phyloP scores from a whole-genome alignment of 139 green algal genomes.

The Micractinium conductrix region DNA sequence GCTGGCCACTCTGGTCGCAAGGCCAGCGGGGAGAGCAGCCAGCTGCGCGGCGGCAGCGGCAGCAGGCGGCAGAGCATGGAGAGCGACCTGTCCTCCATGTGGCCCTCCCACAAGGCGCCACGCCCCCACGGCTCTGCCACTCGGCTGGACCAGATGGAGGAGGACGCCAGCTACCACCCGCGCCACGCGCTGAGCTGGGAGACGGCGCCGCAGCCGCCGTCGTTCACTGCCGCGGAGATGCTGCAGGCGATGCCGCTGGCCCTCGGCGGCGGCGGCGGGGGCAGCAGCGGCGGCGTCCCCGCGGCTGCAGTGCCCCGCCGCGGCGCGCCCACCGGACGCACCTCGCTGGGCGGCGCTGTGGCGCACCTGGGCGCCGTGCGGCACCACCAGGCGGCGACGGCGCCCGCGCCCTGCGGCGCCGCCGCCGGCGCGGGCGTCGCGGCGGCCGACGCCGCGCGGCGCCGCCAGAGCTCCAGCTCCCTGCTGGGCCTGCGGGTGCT shows the following conservation, averaged over 20 bases:
- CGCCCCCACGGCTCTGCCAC: not conserved
- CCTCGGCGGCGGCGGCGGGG: not conserved
- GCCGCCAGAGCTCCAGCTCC: not conserved
- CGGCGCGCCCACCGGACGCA: not conserved
- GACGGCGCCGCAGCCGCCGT: conserved; percentile 8
- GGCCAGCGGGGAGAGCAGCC: not conserved
- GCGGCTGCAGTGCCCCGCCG: conserved; percentile 29
- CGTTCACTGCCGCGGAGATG: conserved; percentile 20
- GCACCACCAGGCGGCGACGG: not conserved
- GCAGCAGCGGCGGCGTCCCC: not conserved
- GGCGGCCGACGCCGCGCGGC: not conserved
- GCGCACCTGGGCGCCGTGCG: not conserved
- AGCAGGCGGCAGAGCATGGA: conserved; percentile 22
- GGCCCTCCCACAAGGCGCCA: conserved; percentile 12
- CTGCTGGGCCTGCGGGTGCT: conserved; percentile 64
- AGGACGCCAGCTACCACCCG: not conserved
- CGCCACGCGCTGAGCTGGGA: conserved; percentile 12
- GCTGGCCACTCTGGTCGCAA: not conserved
- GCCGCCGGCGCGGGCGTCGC: not conserved
- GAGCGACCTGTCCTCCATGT: conserved; percentile 3
- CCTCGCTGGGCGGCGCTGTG: not conserved
- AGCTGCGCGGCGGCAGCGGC: not conserved
- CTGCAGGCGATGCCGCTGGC: conserved; percentile 6
- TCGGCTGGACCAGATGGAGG: not conserved
- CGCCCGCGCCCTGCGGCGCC: not conserved